Percentiles rank a stretch among this genome's conserved stretches.
phyloP scores from a whole-genome alignment of 805 yeast genomes.

The Yarrowia bubula region DNA sequence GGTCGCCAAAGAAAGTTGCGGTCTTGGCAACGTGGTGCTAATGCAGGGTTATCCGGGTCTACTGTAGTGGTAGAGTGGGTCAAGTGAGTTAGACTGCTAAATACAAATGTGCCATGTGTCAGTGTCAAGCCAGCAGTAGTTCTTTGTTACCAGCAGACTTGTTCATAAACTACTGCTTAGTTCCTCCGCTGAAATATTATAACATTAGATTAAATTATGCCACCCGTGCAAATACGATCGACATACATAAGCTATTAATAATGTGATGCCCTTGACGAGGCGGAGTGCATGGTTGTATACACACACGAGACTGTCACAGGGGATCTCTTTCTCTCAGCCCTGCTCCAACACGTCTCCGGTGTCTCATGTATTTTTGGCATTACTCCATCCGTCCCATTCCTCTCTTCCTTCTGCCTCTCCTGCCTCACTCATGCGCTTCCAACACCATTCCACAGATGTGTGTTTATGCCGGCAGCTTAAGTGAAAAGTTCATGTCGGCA shows the following conservation, averaged over 20 bases:
- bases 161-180: too few species aligned
- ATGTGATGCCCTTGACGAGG: not conserved
- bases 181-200: not conserved
- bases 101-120: not conserved
- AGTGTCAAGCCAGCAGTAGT: not conserved
- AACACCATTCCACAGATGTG: not conserved
- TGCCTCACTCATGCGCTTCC: not conserved
- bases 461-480: slow-evolving; percentile 7
- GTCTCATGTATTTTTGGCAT: too few species aligned
- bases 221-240: slow-evolving; percentile 15
- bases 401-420: not conserved
- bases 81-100: not conserved
- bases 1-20: not conserved
- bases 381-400: not conserved
- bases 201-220: not conserved
- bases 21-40: slow-evolving; percentile 13
- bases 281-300: not conserved
- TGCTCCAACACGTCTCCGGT: not conserved
- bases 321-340: not conserved
- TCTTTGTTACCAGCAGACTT: too few species aligned
- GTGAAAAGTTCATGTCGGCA: slow-evolving; percentile 18
- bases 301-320: not conserved
- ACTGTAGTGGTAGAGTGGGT: not conserved
- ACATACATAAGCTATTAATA: not conserved
- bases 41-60: slow-evolving; percentile 11